Evolutionary conservation across 371 early-diverging fungal genomes (phyloP).

Genomic region (Syncephalastrum contaminatum): DNA sequence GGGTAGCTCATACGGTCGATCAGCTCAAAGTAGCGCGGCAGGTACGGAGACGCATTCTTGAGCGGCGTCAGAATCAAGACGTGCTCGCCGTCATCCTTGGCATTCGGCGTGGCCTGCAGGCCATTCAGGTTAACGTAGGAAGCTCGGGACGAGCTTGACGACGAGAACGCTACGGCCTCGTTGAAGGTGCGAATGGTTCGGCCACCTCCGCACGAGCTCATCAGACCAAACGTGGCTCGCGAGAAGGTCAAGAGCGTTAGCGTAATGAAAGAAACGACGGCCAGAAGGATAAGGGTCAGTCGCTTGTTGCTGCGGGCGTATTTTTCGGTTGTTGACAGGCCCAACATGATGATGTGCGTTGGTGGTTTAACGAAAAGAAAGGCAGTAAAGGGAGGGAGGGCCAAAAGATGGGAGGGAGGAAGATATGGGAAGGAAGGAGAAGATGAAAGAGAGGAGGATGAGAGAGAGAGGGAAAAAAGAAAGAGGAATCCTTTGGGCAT

Average conservation of each 20-base stretch:
- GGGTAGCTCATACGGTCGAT: slow-evolving; percentile 53
- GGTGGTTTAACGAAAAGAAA: neutral
- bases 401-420: neutral
- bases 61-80: slow-evolving; percentile 58
- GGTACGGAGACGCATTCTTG: slow-evolving; percentile 54
- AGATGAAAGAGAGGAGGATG: neutral
- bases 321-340: slow-evolving; percentile 26
- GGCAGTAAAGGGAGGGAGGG: slow-evolving; percentile 3
- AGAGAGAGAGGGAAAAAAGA: slow-evolving; percentile 9
- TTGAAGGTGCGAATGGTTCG: slow-evolving; percentile 34
- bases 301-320: slow-evolving; percentile 35
- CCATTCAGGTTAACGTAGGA: slow-evolving; percentile 21
- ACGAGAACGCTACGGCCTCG: slow-evolving; percentile 26
- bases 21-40: slow-evolving; percentile 59
- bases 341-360: slow-evolving; percentile 7
- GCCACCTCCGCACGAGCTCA: slow-evolving; percentile 20
- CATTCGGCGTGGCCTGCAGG: slow-evolving; percentile 20
- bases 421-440: slow-evolving; percentile 6
- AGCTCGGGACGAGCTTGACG: slow-evolving; percentile 9
- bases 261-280: slow-evolving; percentile 29
- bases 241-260: slow-evolving; percentile 35
- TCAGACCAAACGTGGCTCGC: slow-evolving; percentile 21
- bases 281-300: slow-evolving; percentile 22
- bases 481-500: neutral
- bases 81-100: slow-evolving; percentile 29